Percentiles rank a stretch among this genome's conserved stretches.
These are phyloP conservation scores for Scheffersomyces ergatensis DNA, from an alignment of 805 yeast species.

Conservation along the genomic window DNA sequence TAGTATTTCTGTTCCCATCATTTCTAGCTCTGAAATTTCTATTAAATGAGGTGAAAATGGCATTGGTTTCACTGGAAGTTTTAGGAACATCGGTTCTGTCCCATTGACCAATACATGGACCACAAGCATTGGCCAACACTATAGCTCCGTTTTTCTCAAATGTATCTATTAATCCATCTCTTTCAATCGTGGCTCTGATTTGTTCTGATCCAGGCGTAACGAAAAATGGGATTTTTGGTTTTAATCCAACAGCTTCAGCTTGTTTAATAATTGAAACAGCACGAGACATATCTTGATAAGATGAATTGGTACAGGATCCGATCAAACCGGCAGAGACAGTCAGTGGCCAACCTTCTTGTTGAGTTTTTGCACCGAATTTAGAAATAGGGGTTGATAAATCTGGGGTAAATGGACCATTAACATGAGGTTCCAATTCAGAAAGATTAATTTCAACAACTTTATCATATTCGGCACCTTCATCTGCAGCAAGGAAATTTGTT, in stretches of 20 bases:
- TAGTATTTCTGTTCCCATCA: slow-evolving; percentile 96
- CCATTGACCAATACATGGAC: slow-evolving; percentile 99
- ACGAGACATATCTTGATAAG: slow-evolving; percentile 97
- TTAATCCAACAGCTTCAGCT: slow-evolving; percentile 82
- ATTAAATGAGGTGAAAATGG: slow-evolving; percentile 95
- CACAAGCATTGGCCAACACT: slow-evolving; percentile 96
- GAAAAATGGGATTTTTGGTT: slow-evolving; percentile 87
- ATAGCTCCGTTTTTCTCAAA: slow-evolving; percentile 87
- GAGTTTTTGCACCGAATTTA: slow-evolving; percentile 68
- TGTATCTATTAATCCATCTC: slow-evolving; percentile 84
- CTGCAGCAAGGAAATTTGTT: slow-evolving; percentile 72
- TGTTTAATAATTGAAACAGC: slow-evolving; percentile 88
- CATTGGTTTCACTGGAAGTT: slow-evolving; percentile 65
- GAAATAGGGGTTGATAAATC: slow-evolving; percentile 94
- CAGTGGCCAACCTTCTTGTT: slow-evolving; percentile 80
- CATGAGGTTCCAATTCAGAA: slow-evolving; percentile 84
- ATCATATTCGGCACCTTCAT: slow-evolving; percentile 87
- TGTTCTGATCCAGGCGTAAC: slow-evolving; percentile 99
- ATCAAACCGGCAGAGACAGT: slow-evolving; percentile 89
- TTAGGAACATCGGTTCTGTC: slow-evolving; percentile 80
- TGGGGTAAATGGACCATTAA: slow-evolving; percentile 98
- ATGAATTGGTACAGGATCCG: slow-evolving; percentile 98
- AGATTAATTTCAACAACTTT: slow-evolving; percentile 88
- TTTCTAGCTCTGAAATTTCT: slow-evolving; percentile 97
- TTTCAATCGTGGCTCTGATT: slow-evolving; percentile 92